These are phyloP conservation scores for Suhomyces terraborum DNA, from an alignment of 1,139 yeast genomes.

Conservation along the genomic window DNA sequence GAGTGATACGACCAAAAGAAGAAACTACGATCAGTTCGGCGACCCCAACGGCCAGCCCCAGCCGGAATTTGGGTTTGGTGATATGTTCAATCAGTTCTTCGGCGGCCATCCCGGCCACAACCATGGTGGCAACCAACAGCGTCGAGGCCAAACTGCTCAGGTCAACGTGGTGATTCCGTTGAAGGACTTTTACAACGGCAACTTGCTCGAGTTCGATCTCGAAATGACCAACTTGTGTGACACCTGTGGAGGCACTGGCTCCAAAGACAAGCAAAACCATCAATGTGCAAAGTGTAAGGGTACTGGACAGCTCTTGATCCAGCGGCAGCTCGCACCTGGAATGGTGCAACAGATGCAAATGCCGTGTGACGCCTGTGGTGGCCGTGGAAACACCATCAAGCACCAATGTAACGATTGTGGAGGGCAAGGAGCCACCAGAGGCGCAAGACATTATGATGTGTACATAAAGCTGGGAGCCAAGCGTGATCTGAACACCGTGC, in stretches of 20 bases:
- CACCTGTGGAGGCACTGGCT: conserved; percentile 80
- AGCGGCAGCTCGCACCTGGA: conserved; percentile 83
- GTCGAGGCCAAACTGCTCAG: conserved; percentile 65
- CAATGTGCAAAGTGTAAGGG: conserved; percentile 74
- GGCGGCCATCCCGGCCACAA: conserved; percentile 50
- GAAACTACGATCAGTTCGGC: conserved; percentile 77
- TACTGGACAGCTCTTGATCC: conserved; percentile 64
- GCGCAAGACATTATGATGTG: conserved; percentile 57
- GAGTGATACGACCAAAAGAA: conserved; percentile 70
- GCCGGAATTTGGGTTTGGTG: conserved; percentile 45
- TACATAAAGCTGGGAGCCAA: conserved; percentile 72
- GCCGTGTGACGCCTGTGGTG: conserved; percentile 77
- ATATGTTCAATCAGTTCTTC: conserved; percentile 74
- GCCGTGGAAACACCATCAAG: conserved; percentile 68
- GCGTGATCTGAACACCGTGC: conserved; percentile 57
- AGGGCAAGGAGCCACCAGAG: conserved; percentile 67
- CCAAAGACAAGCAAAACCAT: conserved; percentile 71
- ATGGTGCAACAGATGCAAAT: conserved; percentile 85
- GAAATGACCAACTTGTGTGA: conserved; percentile 75
- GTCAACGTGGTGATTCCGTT: conserved; percentile 59
- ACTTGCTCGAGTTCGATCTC: conserved; percentile 59
- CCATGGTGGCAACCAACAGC: conserved; percentile 25
- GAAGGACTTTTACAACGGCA: conserved; percentile 71
- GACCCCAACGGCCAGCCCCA: conserved; percentile 66
- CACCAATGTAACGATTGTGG: conserved; percentile 67